These are phyloP conservation scores for Penicillium sp. DNA, from an alignment of 2,329 filamentous ascomycete species.

Conservation along the genomic window DNA sequence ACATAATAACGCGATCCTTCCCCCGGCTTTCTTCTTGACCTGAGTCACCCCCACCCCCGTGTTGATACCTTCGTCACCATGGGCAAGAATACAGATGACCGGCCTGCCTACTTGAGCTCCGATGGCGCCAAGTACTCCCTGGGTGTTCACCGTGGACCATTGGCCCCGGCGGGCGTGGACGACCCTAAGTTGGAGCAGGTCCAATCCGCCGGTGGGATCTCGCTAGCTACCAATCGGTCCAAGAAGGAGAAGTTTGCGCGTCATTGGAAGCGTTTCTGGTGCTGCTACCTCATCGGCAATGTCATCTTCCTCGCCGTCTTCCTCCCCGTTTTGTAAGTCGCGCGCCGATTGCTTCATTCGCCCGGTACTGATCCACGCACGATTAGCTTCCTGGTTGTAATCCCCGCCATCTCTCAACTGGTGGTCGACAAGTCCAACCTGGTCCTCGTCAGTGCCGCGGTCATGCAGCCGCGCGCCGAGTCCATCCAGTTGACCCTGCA, in stretches of 20 bases:
- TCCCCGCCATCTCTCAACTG: conserved; percentile 43
- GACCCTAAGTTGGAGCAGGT: conserved; percentile 27
- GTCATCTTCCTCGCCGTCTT: conserved; percentile 41
- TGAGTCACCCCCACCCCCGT: not conserved
- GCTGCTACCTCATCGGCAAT: conserved; percentile 34
- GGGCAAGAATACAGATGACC: conserved; percentile 24
- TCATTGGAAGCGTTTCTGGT: conserved; percentile 42
- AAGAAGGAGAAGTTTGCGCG: conserved; percentile 28
- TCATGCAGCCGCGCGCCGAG: conserved; percentile 36
- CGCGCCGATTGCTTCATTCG: not conserved
- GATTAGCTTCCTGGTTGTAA: conserved; percentile 38
- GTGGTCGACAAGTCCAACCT: conserved; percentile 39
- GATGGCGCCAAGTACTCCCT: conserved; percentile 32
- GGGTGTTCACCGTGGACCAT: conserved; percentile 31
- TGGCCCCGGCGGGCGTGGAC: conserved; percentile 18
- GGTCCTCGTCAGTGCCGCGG: conserved; percentile 34
- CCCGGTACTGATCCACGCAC: not conserved
- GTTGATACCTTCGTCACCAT: conserved; percentile 14
- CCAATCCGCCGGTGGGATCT: conserved; percentile 28
- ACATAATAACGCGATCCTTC: not conserved
- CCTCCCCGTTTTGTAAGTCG: conserved; percentile 40
- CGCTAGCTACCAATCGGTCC: conserved; percentile 25
- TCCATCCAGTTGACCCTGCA: conserved; percentile 34
- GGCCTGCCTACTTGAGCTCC: conserved; percentile 25
- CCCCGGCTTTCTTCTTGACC: not conserved